Conservation (phyloP, 495 filamentous ascomycete species). For the Hypoxylon rickii region DNA sequence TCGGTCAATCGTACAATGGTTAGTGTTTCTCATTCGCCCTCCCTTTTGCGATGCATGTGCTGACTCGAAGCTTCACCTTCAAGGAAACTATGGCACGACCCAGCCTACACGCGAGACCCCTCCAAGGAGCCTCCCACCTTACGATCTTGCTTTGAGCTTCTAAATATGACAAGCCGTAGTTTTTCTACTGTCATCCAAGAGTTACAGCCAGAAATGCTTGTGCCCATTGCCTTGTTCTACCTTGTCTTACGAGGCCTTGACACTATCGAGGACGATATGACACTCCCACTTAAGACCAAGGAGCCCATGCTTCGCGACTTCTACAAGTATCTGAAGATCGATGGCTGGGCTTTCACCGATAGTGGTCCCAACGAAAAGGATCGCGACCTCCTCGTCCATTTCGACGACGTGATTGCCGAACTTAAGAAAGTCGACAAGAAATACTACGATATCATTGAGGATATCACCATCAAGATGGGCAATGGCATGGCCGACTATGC, state of each 20-base stretch:
- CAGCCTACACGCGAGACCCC: constrained; percentile 81
- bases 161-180: constrained; percentile 87
- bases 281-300: constrained; percentile 77
- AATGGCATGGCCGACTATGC: constrained; percentile 98
- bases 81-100: constrained; percentile 96
- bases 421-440: constrained; percentile 85
- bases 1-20: constrained; percentile 93
- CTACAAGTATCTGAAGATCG: constrained; percentile 71
- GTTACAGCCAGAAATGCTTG: constrained; percentile 87
- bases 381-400: constrained; percentile 86
- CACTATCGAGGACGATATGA: constrained; percentile 99
- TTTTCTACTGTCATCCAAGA: constrained; percentile 95
- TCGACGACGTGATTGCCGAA: constrained; percentile 83
- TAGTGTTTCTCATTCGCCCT: constrained; percentile 29
- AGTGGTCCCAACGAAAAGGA: constrained; percentile 95
- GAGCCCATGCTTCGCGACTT: constrained; percentile 86
- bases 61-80: constrained; percentile 8
- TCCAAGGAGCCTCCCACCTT: constrained; percentile 74
- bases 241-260: constrained; percentile 87
- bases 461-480: constrained; percentile 94
- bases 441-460: constrained; percentile 86
- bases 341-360: constrained; percentile 87
- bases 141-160: constrained; percentile 80
- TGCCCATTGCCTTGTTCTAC: constrained; percentile 93
- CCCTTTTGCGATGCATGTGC: constrained; percentile 16